A percentile compares a stretch with the other conserved stretches of the same genome.
These are phyloP conservation scores for Penicillium chermesinum DNA, from an alignment of 495 filamentous ascomycete genomes.

Conservation along the genomic window DNA sequence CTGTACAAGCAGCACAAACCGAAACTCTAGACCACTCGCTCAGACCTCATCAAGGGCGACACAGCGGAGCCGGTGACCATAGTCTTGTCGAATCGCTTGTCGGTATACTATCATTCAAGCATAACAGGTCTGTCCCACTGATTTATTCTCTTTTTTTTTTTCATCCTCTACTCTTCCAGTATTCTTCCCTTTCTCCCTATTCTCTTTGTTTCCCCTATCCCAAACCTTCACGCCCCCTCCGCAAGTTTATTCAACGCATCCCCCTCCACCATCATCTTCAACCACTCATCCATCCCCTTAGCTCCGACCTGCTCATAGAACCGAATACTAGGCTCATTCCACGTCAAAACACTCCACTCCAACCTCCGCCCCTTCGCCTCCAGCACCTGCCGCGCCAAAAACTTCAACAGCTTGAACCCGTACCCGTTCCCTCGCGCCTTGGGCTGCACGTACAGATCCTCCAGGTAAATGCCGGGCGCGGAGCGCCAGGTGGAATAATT, in stretches of 20 bases:
- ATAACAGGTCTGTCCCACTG: too few relatives aligned
- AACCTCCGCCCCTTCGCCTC: conserved; percentile 67
- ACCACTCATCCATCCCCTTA: conserved; percentile 79
- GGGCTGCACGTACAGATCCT: conserved; percentile 82
- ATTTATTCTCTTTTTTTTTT: too few relatives aligned
- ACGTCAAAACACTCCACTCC: conserved; percentile 89
- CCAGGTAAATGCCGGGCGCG: conserved; percentile 84
- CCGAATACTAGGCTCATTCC: conserved; percentile 83
- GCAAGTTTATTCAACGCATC: conserved; percentile 60
- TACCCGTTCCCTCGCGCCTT: conserved; percentile 69
- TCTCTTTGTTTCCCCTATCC: too few relatives aligned
- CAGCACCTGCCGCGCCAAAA: conserved; percentile 68
- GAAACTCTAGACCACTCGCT: background rate
- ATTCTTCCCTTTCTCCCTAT: too few relatives aligned
- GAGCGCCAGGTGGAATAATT: conserved; percentile 84
- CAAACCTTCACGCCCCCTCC: conserved; percentile 5
- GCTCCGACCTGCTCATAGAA: conserved; percentile 84
- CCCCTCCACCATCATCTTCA: conserved; percentile 82
- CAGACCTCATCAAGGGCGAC: background rate
- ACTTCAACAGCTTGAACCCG: conserved; percentile 67
- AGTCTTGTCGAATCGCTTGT: too few relatives aligned
- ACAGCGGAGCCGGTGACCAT: too few relatives aligned
- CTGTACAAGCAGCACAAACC: background rate
- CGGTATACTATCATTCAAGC: too few relatives aligned
- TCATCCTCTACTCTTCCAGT: too few relatives aligned